phyloP scores from a whole-genome alignment of 2,329 filamentous ascomycete species.

The Westerdykella sp. region DNA sequence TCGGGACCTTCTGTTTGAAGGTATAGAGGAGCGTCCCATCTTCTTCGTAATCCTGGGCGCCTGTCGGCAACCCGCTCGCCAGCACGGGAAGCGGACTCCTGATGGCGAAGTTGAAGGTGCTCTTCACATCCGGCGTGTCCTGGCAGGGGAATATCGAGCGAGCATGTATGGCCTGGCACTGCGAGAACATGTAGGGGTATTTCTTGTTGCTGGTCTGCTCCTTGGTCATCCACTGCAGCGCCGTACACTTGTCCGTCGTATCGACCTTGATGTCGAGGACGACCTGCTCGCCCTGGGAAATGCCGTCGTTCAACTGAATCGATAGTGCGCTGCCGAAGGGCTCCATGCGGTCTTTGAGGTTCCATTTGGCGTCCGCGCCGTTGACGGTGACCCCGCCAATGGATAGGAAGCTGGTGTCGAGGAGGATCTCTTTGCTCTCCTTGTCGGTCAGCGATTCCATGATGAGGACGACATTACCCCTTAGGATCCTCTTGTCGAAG shows the following conservation, averaged over 20 bases:
- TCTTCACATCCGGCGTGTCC: constrained; percentile 95
- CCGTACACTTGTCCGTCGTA: constrained; percentile 84
- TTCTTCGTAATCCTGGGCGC: constrained; percentile 46
- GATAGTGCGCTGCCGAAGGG: constrained; percentile 70
- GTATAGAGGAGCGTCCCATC: constrained; percentile 61
- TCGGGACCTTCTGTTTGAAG: constrained; percentile 86
- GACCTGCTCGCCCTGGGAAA: constrained; percentile 43
- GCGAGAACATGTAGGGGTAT: constrained; percentile 95
- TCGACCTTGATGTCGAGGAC: constrained; percentile 51
- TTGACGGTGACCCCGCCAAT: constrained; percentile 67
- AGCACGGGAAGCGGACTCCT: constrained; percentile 83
- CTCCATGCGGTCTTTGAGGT: constrained; percentile 61
- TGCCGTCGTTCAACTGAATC: constrained; percentile 47
- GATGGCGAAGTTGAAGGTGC: constrained; percentile 86
- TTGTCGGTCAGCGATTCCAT: constrained; percentile 71
- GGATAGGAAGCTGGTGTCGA: constrained; percentile 75
- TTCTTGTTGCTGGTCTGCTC: constrained; percentile 93
- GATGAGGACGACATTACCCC: constrained; percentile 68
- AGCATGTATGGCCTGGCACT: constrained; percentile 94
- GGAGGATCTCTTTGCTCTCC: constrained; percentile 67
- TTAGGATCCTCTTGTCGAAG: constrained; percentile 71
- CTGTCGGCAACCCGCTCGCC: constrained; percentile 69
- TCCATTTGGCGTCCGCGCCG: constrained; percentile 60
- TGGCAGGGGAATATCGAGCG: constrained; percentile 94
- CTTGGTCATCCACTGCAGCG: constrained; percentile 90